phyloP scores from a whole-genome alignment of 2,329 filamentous ascomycete species.

The Canariomyces notabilis region DNA sequence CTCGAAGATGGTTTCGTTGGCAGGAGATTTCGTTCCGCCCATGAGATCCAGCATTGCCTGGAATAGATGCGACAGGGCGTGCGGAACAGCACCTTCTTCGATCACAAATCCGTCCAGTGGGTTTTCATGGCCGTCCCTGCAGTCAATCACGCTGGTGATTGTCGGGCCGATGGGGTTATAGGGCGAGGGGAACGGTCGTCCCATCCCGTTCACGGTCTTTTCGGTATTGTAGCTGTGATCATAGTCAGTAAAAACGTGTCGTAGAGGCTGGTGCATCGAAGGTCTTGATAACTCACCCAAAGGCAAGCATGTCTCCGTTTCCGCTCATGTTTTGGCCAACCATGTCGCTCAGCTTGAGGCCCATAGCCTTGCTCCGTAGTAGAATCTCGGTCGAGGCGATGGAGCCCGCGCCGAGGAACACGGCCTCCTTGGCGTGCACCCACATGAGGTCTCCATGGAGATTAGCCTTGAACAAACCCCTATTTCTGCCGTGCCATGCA shows the following conservation, averaged over 20 bases:
- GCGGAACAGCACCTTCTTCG: conserved; percentile 58
- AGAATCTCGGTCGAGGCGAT: conserved; percentile 63
- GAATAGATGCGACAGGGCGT: conserved; percentile 50
- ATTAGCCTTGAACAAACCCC: conserved; percentile 49
- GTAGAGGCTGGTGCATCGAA: not conserved
- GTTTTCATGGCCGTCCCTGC: conserved; percentile 46
- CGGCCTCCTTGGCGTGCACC: conserved; percentile 60
- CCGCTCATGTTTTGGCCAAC: conserved; percentile 59
- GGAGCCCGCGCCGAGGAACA: conserved; percentile 61
- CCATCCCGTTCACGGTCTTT: conserved; percentile 51
- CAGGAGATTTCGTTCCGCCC: conserved; percentile 41
- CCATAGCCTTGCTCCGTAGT: conserved; percentile 54
- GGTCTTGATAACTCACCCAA: conserved; percentile 41
- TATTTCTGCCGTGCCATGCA: conserved; percentile 56
- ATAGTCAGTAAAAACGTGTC: conserved; percentile 18
- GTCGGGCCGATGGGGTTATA: conserved; percentile 55
- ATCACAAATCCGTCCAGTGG: conserved; percentile 59
- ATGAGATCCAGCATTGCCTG: conserved; percentile 52
- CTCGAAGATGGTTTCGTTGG: conserved; percentile 35
- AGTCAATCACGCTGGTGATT: conserved; percentile 59
- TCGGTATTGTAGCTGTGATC: conserved; percentile 52
- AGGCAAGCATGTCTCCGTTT: conserved; percentile 62
- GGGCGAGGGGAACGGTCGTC: conserved; percentile 42
- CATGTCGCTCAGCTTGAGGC: conserved; percentile 51
- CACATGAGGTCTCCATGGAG: conserved; percentile 59